These are phyloP conservation scores for Candida parachauliodes DNA, from an alignment of 805 yeast genomes.

Conservation along the genomic window DNA sequence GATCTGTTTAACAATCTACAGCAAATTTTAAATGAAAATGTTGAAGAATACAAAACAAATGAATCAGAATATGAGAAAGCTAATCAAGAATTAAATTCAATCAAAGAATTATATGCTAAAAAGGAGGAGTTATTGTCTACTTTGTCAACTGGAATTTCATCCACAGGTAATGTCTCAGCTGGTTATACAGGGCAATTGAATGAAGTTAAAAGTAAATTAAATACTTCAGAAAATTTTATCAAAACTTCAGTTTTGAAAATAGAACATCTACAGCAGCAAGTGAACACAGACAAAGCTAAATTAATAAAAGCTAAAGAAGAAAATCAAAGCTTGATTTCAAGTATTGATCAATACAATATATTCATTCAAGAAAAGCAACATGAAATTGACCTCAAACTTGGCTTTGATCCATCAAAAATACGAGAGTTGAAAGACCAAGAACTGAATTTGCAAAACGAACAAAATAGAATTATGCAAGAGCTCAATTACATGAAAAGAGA, in stretches of 20 bases:
- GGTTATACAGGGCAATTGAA: slow-evolving; percentile 75
- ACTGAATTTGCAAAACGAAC: slow-evolving; percentile 37
- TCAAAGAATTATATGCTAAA: slow-evolving; percentile 47
- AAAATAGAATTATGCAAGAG: slow-evolving; percentile 42
- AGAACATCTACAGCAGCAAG: slow-evolving; percentile 52
- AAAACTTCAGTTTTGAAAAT: slow-evolving; percentile 60
- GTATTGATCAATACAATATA: slow-evolving; percentile 40
- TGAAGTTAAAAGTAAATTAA: slow-evolving; percentile 53
- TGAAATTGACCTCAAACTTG: slow-evolving; percentile 44
- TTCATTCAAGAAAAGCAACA: slow-evolving; percentile 36
- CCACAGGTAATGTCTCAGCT: slow-evolving; percentile 68
- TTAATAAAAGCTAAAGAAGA: slow-evolving; percentile 52
- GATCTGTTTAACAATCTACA: slow-evolving; percentile 31
- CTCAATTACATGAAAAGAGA: slow-evolving; percentile 56
- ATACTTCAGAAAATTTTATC: slow-evolving; percentile 50
- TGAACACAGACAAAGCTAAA: slow-evolving; percentile 45
- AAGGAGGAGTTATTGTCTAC: slow-evolving; percentile 82
- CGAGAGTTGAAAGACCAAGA: slow-evolving; percentile 47
- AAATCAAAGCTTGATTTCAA: slow-evolving; percentile 35
- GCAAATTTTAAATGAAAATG: slow-evolving; percentile 29
- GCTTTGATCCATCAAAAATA: slow-evolving; percentile 50
- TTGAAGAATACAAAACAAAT: slow-evolving; percentile 32
- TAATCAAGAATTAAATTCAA: slow-evolving; percentile 39
- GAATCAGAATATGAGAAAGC: slow-evolving; percentile 45
- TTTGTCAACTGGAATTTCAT: slow-evolving; percentile 83